Evolutionary conservation across 495 filamentous ascomycete genomes (phyloP), one percentile per base, ranked within the genome.

Genomic region (Talaromyces trachyspermus): DNA sequence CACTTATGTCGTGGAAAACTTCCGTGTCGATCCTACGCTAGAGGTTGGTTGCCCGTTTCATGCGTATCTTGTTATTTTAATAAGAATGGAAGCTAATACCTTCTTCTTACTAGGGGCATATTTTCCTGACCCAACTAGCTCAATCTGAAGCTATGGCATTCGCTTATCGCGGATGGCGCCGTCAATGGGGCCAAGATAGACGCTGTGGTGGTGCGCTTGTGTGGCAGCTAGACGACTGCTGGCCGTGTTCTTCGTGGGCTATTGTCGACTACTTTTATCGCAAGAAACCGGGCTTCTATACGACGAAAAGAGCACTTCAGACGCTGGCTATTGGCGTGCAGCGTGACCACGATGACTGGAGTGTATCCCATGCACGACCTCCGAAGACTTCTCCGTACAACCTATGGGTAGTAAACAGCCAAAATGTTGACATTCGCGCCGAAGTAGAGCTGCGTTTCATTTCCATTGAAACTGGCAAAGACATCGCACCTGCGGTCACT

Each of bases 191-290:
- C 1, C 73, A 82, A 37, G 85, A 94, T 56, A 49, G 69, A 41
- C 83, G 88, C 59, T 94, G 86, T 54, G 84, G 81, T 32, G 91
- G 91, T 17, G 91, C 88, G 2, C 75, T 97, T 3, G 84, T 95
- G 6, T 97, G 91, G 91, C 91, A 97, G 65, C 77, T 94, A 50
- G 96, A 96, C 54, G 91, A 97, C 66, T 95, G 91, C 75, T 97
- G 89, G 89, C 90, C 91, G 1, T 84, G 85, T 14, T 95, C 86
- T 9, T 86, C 80, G 18, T 91, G 89, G 88, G 69, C 84, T 2
- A 89, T 96, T 49, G 80, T 79, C 18, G 90, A 97, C 58, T 95
- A 86, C 63, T 88, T 86, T 62, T 75, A 91, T 18, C 78, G 86
- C 0, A 88, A 87, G 2, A 97, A 97, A 58, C 77, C 79, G 12